Evolutionary conservation across 805 yeast genomes (phyloP).

Genomic region (Saccharomycopsis selenospora): DNA sequence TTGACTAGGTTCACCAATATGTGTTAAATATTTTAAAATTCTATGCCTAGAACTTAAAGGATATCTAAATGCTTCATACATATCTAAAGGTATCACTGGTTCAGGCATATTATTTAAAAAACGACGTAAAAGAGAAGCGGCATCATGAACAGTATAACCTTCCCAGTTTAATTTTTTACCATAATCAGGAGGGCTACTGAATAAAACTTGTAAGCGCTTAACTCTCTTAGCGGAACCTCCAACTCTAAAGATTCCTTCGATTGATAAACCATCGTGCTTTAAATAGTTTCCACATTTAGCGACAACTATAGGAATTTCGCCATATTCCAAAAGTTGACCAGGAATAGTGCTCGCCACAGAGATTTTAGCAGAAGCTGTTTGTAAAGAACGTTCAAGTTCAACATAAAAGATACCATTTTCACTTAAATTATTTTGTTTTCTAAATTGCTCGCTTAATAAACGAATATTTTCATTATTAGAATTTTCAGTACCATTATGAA

Average conservation of each 20-base stretch:
- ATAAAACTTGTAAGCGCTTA: slow-evolving; percentile 73
- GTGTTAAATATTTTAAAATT: slow-evolving; percentile 57
- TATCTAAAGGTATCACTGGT: slow-evolving; percentile 74
- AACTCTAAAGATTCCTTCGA: slow-evolving; percentile 88
- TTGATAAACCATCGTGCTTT: slow-evolving; percentile 67
- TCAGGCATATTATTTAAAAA: slow-evolving; percentile 84
- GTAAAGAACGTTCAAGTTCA: slow-evolving; percentile 60
- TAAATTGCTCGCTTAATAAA: slow-evolving; percentile 29
- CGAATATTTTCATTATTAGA: slow-evolving; percentile 23
- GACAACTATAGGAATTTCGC: slow-evolving; percentile 86
- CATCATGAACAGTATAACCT: slow-evolving; percentile 93
- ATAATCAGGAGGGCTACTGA: slow-evolving; percentile 82
- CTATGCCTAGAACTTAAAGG: slow-evolving; percentile 60
- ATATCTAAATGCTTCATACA: slow-evolving; percentile 71
- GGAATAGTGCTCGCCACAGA: slow-evolving; percentile 50
- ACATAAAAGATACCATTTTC: slow-evolving; percentile 61
- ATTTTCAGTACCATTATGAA: slow-evolving; percentile 22
- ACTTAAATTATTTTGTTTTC: slow-evolving; percentile 5
- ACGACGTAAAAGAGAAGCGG: slow-evolving; percentile 82
- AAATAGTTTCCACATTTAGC: slow-evolving; percentile 89
- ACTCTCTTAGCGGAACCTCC: slow-evolving; percentile 88
- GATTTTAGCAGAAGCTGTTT: slow-evolving; percentile 71
- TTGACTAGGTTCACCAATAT: slow-evolving; percentile 39
- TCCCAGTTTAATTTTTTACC: slow-evolving; percentile 89
- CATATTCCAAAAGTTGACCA: slow-evolving; percentile 67